phyloP scores from a whole-genome alignment of 345 rosid species.

The Conringia planisiliqua region DNA sequence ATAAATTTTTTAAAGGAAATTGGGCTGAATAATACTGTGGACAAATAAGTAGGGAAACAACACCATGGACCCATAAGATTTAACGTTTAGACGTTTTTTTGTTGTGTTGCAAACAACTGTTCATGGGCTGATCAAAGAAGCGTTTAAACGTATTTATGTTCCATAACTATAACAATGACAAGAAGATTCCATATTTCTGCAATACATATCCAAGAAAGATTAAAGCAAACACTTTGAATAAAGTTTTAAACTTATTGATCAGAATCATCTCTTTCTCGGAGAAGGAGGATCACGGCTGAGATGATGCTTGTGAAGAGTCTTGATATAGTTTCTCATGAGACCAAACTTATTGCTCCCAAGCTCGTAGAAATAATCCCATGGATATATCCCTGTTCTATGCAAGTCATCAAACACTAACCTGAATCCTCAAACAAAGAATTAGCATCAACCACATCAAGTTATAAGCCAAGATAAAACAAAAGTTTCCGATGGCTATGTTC shows the following conservation, averaged over 20 bases:
- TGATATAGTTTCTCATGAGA: slow-evolving; percentile 75
- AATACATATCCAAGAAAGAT: background rate
- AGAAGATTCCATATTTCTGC: slow-evolving; percentile 3
- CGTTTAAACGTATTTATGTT: no score
- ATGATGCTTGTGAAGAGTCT: slow-evolving; percentile 67
- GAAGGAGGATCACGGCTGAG: slow-evolving; percentile 79
- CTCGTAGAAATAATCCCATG: slow-evolving; percentile 82
- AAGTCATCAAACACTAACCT: slow-evolving; percentile 88
- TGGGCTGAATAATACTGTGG: no score
- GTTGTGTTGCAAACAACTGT: no score
- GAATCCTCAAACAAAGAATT: slow-evolving; percentile 20
- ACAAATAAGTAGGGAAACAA: no score
- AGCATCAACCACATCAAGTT: background rate
- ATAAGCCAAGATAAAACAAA: background rate
- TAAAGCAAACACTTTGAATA: background rate
- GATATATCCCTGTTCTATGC: slow-evolving; percentile 92
- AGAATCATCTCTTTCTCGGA: slow-evolving; percentile 39
- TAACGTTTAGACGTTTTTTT: no score
- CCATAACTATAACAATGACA: background rate
- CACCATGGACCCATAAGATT: no score
- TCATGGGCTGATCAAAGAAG: no score
- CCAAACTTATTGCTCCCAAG: slow-evolving; percentile 83
- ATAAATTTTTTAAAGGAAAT: no score
- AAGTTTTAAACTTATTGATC: background rate
- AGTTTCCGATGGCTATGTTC: background rate